These are phyloP conservation scores for Trichosporon sp. DNA, from an alignment of 1,284 basidiomycete species.

Conservation along the genomic window DNA sequence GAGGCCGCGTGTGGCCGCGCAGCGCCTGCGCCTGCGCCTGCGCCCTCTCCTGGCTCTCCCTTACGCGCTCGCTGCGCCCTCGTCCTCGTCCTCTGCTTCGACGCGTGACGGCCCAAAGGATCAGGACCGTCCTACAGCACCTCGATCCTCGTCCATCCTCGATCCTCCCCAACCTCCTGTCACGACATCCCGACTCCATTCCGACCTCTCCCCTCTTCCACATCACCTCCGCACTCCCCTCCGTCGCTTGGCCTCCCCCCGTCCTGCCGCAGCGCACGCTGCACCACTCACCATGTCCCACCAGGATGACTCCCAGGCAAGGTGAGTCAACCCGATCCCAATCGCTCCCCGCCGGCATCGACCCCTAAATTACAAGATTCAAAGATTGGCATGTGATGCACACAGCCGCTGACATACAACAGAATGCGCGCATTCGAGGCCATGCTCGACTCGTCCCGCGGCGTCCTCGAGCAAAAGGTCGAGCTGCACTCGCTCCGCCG, in stretches of 20 bases:
- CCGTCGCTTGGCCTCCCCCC: not conserved
- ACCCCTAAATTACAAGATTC: not conserved
- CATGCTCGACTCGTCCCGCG: conserved; percentile 37
- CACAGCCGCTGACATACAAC: not conserved
- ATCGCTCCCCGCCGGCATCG: not conserved
- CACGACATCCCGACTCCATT: not conserved
- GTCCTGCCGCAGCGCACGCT: not conserved
- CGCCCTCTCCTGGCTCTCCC: not conserved
- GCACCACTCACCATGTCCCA: not conserved
- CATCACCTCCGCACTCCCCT: not conserved
- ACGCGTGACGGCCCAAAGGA: not conserved
- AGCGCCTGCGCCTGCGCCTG: not conserved
- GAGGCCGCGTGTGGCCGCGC: not conserved
- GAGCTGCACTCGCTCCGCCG: conserved; percentile 37
- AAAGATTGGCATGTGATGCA: not conserved
- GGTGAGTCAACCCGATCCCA: not conserved
- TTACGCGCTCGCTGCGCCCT: not conserved
- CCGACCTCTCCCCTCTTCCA: not conserved
- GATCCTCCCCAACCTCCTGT: not conserved
- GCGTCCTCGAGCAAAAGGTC: conserved; percentile 31
- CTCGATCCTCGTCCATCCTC: not conserved
- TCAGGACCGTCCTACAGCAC: not conserved
- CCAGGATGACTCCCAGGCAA: not conserved
- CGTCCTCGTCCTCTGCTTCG: not conserved
- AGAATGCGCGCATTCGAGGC: conserved; percentile 45